Conservation (phyloP, 2,329 filamentous ascomycete species). For the Septoria linicola region DNA sequence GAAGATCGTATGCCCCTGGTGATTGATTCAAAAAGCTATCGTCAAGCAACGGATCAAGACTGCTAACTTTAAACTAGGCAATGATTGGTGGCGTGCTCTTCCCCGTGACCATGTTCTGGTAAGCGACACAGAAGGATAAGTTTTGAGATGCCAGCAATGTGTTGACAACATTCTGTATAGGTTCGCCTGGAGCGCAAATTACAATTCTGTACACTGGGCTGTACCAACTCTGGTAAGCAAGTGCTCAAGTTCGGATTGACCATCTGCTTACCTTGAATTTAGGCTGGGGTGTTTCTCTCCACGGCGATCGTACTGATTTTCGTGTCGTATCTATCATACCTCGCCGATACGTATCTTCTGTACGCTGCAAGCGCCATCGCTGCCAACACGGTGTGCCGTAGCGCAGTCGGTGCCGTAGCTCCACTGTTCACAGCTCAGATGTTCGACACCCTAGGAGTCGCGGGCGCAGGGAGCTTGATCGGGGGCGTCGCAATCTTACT, state of each 20-base stretch:
- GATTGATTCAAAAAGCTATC: no score
- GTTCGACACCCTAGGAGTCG: constrained; percentile 36
- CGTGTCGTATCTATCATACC: constrained; percentile 54
- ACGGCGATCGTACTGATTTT: constrained; percentile 49
- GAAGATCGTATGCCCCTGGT: constrained; percentile 43
- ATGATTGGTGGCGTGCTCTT: constrained; percentile 38
- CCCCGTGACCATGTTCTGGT: constrained; percentile 37
- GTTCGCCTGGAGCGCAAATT: constrained; percentile 40
- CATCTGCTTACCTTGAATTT: constrained; percentile 41
- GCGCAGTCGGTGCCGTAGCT: constrained; percentile 33
- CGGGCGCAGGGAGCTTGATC: constrained; percentile 41
- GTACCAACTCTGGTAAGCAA: constrained; percentile 42
- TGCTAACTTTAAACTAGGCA: no score
- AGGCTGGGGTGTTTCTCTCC: constrained; percentile 44
- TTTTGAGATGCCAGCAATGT: no score
- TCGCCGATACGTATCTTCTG: constrained; percentile 53
- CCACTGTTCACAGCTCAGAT: constrained; percentile 37
- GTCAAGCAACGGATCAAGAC: no score
- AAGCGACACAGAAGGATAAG: no score
- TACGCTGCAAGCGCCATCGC: constrained; percentile 36
- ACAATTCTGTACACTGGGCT: constrained; percentile 46
- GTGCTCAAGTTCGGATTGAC: not conserved
- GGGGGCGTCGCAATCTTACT: constrained; percentile 45
- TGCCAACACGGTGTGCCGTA: constrained; percentile 29
- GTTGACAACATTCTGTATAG: no score